These are phyloP conservation scores for Rhynchosporium graminicola DNA, from an alignment of 2,329 filamentous ascomycete genomes.

Conservation along the genomic window DNA sequence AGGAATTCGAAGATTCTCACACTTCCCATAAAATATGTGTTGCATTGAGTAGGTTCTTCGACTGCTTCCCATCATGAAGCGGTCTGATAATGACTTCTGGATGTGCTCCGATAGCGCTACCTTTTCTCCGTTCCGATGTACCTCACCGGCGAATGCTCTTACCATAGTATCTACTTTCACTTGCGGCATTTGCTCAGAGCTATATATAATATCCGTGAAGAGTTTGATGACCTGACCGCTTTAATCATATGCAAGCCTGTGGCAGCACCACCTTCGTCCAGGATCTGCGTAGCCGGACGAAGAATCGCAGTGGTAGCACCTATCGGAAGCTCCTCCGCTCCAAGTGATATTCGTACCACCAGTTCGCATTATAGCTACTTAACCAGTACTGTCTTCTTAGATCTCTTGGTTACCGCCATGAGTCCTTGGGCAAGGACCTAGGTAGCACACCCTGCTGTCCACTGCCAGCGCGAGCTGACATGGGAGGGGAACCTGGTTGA, in stretches of 20 bases:
- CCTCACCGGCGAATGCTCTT: too few relatives aligned
- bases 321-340: neutral
- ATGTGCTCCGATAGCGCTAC: too few relatives aligned
- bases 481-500: conserved; percentile 3
- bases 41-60: too few relatives aligned
- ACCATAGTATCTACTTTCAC: too few relatives aligned
- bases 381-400: neutral
- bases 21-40: too few relatives aligned
- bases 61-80: too few relatives aligned
- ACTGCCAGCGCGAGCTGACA: neutral
- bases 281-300: neutral
- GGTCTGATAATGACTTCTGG: too few relatives aligned
- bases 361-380: neutral
- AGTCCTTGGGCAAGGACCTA: neutral
- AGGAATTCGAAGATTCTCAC: too few relatives aligned
- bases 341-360: neutral
- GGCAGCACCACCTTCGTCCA: neutral
- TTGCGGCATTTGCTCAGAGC: neutral
- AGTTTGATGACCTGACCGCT: neutral
- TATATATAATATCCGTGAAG: neutral
- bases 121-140: too few relatives aligned
- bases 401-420: neutral
- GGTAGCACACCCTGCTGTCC: neutral
- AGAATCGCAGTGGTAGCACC: neutral
- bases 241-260: neutral